Evolutionary conservation across 139 green algal genomes (phyloP), one percentile per base, ranked within the genome.

Genomic region (Nannochloris sp.): DNA sequence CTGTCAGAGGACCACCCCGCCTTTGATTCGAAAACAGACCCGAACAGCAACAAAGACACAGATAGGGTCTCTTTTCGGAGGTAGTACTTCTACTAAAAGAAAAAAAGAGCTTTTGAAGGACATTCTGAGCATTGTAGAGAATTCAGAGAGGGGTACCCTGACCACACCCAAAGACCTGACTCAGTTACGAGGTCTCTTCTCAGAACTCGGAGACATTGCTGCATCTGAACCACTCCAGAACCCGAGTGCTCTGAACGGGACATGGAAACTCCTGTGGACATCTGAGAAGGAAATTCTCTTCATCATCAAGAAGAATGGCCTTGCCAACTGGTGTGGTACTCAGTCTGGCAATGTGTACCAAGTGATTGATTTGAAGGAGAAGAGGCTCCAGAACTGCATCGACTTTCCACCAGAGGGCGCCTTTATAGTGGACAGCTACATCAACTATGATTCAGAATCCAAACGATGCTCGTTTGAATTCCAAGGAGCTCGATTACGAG

Each of bases 181-280:
- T 23, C 56, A 46, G 46, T 77, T 86, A 23, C 30, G 67, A 31
- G 70, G 36, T 2, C 62, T 62, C 30, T 68, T 80, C 2, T 65
- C 66, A 14, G 49, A 66, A 36, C 65, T 85, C n/a, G 57, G 57
- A 33, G 72, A 66, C 6, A 14, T 14, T 13, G 33, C 8, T 65
- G 62, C 20, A 55, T 46, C n/a, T 29, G 37, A 23, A 74, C 69
- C 5, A 77, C 70, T 3, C 60, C 37, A 8, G 40, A 29, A 10
- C 55, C 26, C 46, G 9, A 20, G 5, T 9, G 12, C 44, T 23
- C 50, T 91, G 6, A 80, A 56, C 29, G 83, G 67, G 37, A 87
- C 70, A 5, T 95, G 88, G 88, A 77, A 73, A 61, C 75, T 96
- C 36, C 20, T 89, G 10, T 96, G 84, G 83, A 95, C 88, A 17